phyloP scores from a whole-genome alignment of 176 grass and related monocot species.

The Musa troglodytarum region DNA sequence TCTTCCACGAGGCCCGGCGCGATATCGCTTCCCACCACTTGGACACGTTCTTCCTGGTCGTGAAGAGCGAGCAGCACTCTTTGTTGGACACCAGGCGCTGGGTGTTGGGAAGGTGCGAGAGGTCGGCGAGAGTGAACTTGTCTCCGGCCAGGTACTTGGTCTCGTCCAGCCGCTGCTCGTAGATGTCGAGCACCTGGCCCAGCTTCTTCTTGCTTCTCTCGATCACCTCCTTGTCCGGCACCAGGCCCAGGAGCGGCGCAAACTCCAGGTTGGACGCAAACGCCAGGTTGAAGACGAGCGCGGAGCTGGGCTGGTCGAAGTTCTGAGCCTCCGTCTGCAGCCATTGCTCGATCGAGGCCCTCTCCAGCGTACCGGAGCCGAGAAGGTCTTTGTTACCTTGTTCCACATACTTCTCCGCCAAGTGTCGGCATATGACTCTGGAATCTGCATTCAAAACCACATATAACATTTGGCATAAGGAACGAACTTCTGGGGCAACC shows the following conservation, averaged over 20 bases:
- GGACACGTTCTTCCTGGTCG: conserved; percentile 56
- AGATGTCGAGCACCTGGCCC: conserved; percentile 34
- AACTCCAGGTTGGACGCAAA: conserved; percentile 62
- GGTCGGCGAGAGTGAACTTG: conserved; percentile 58
- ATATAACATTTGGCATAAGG: not conserved
- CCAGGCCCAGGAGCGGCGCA: conserved; percentile 32
- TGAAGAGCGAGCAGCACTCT: conserved; percentile 52
- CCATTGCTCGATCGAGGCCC: conserved; percentile 82
- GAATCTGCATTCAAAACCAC: conserved; percentile 37
- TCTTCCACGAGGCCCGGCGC: conserved; percentile 36
- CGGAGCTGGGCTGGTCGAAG: conserved; percentile 58
- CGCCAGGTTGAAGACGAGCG: conserved; percentile 77
- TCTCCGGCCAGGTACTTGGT: conserved; percentile 44
- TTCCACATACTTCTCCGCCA: conserved; percentile 45
- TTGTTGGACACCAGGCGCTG: conserved; percentile 44
- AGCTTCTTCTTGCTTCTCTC: conserved; percentile 44
- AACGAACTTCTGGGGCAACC: not conserved
- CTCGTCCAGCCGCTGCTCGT: conserved; percentile 41
- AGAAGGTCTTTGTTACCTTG: conserved; percentile 51
- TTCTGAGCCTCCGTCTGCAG: conserved; percentile 53
- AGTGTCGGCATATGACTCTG: conserved; percentile 56
- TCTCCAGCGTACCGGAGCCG: conserved; percentile 58
- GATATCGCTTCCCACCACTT: conserved; percentile 64
- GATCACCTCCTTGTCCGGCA: conserved; percentile 37
- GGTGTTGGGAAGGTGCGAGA: conserved; percentile 64